Conservation (phyloP, 257 asterid genomes). For the Paraleonurus japonicus region DNA sequence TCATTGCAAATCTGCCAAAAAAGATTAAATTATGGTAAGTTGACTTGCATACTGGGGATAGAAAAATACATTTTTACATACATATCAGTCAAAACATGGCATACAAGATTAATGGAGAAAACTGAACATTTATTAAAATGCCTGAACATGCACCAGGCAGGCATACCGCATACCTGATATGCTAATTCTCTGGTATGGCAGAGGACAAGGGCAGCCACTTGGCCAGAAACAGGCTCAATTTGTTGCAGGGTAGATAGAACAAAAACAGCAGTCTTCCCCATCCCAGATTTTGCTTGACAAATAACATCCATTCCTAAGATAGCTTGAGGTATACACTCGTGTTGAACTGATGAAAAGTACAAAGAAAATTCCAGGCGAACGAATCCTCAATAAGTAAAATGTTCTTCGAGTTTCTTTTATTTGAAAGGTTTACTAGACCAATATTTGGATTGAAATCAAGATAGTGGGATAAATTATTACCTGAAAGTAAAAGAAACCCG, state of each 20-base stretch:
- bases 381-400: constrained; percentile 47
- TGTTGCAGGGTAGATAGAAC: constrained; percentile 75
- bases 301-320: constrained; percentile 85
- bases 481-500: constrained; percentile 17
- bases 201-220: constrained; percentile 69
- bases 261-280: constrained; percentile 85
- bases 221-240: constrained; percentile 76
- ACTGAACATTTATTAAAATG: not conserved
- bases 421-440: constrained; percentile 47
- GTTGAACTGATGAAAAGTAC: constrained; percentile 77
- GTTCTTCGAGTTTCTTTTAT: constrained; percentile 27
- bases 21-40: not conserved
- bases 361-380: constrained; percentile 49
- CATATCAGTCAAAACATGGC: not conserved
- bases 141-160: constrained; percentile 4
- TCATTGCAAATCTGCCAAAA: constrained; percentile 41
- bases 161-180: constrained; percentile 64
- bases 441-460: constrained; percentile 37
- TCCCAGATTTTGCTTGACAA: constrained; percentile 91
- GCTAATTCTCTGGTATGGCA: constrained; percentile 84
- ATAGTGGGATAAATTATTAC: constrained; percentile 26
- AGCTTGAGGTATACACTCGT: constrained; percentile 88
- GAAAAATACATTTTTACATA: not conserved
- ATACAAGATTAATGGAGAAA: not conserved
- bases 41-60: not conserved